Evolutionary conservation across 164 flowering plant species (phyloP).

Genomic region (Warburgia ugandensis): DNA sequence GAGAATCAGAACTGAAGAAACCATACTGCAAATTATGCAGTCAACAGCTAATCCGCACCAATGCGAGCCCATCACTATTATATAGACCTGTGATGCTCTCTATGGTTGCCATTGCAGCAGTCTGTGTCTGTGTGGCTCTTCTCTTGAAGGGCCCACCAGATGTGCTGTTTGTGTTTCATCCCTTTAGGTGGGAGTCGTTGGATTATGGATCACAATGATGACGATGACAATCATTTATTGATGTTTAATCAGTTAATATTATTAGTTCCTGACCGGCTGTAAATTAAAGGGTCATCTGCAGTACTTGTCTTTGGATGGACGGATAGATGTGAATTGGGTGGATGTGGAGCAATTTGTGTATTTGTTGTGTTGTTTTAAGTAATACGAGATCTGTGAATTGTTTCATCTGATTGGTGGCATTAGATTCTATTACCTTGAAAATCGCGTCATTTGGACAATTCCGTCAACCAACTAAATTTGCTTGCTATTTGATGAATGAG

Average conservation of each 20-base stretch:
- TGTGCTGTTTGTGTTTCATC: conserved; percentile 39
- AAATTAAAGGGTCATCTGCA: background rate
- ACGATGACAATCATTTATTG: background rate
- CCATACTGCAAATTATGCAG: conserved; percentile 45
- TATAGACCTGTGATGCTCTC: conserved; percentile 80
- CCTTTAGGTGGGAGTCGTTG: conserved; percentile 67
- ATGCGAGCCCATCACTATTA: conserved; percentile 23
- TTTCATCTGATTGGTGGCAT: too few species aligned
- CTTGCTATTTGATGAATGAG: too few species aligned
- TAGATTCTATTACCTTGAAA: too few species aligned
- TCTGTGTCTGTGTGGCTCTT: conserved; percentile 82
- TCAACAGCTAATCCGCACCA: conserved; percentile 27
- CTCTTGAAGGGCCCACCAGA: conserved; percentile 74
- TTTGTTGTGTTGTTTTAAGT: background rate
- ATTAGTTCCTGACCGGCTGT: background rate
- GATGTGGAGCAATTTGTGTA: background rate
- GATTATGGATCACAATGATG: conserved; percentile 17
- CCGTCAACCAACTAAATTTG: too few species aligned
- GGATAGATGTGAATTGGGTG: conserved; percentile 1
- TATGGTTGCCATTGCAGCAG: conserved; percentile 82
- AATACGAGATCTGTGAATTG: background rate
- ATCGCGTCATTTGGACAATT: too few species aligned
- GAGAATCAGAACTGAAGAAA: conserved; percentile 3
- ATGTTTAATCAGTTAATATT: background rate
- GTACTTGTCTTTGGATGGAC: background rate